Conservation (phyloP, 305 asterid genomes). For the Caryopteris hybrid region DNA sequence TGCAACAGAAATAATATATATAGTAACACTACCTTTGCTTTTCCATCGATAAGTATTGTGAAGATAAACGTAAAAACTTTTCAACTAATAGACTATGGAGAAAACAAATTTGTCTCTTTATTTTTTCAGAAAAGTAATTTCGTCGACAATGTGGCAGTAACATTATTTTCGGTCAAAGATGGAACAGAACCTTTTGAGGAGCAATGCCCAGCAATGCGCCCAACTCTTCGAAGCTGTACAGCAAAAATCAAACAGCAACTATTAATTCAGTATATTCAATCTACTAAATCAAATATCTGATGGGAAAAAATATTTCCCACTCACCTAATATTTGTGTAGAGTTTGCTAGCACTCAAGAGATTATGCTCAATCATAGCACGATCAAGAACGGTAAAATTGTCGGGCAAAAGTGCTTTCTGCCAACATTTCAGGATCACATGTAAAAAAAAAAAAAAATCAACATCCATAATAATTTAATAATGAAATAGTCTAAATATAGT, state of each 20-base stretch:
- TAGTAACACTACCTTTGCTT: neutral
- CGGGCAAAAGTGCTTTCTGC: slow-evolving; percentile 87
- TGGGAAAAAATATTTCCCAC: neutral
- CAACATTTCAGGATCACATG: slow-evolving; percentile 14
- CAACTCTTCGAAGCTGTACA: slow-evolving; percentile 81
- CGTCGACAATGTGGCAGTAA: slow-evolving; percentile 13
- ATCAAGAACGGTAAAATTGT: slow-evolving; percentile 90
- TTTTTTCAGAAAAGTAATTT: slow-evolving; percentile 2
- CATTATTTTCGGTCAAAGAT: slow-evolving; percentile 5
- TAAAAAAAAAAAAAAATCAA: no score
- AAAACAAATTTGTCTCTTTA: neutral
- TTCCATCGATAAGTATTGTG: neutral
- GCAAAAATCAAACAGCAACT: slow-evolving; percentile 17
- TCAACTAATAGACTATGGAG: no score
- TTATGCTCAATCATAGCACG: slow-evolving; percentile 99
- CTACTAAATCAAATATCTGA: neutral
- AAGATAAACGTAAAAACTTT: slow-evolving; percentile 1
- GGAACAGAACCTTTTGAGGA: slow-evolving; percentile 69
- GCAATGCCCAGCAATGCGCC: slow-evolving; percentile 93
- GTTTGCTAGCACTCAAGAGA: slow-evolving; percentile 96
- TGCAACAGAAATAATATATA: neutral
- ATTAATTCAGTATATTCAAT: neutral
- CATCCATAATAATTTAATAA: no score
- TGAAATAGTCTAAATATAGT: no score
- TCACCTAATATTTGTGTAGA: slow-evolving; percentile 90